Conservation (phyloP, 805 yeast genomes). For the Hanseniaspora clermontiae region DNA sequence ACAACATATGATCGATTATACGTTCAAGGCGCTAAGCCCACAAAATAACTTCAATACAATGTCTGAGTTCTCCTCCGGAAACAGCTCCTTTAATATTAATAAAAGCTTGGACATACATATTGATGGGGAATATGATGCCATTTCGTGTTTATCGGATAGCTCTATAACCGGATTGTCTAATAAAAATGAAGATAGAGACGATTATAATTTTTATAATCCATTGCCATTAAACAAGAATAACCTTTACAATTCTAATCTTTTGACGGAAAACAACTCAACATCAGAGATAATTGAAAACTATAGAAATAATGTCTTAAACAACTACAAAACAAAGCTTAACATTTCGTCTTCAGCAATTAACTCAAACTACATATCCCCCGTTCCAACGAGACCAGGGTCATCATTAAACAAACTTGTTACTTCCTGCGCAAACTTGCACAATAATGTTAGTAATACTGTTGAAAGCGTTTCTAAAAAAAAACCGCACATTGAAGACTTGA, state of each 20-base stretch:
- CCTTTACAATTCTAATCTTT: neutral
- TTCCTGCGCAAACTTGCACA: neutral
- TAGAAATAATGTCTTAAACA: slow-evolving; percentile 1
- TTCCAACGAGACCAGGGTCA: neutral
- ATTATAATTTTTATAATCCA: neutral
- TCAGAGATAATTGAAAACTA: slow-evolving; percentile 3
- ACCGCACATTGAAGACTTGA: slow-evolving; percentile 22
- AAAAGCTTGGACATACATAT: neutral
- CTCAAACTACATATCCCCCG: neutral
- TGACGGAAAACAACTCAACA: neutral
- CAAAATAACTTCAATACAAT: neutral
- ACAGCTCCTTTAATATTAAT: neutral
- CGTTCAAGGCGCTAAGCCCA: neutral
- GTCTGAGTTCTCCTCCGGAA: neutral
- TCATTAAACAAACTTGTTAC: neutral
- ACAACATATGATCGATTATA: neutral
- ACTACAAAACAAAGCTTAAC: neutral
- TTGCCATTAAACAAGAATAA: slow-evolving; percentile 8
- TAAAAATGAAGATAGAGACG: neutral
- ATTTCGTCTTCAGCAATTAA: neutral
- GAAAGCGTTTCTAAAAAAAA: slow-evolving; percentile 6
- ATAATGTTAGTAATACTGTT: neutral
- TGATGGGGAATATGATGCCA: neutral
- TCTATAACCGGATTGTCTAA: neutral
- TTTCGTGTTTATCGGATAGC: neutral